These are phyloP conservation scores for Parsonsia alboflavescens DNA, from an alignment of 257 asterid species.

Conservation along the genomic window DNA sequence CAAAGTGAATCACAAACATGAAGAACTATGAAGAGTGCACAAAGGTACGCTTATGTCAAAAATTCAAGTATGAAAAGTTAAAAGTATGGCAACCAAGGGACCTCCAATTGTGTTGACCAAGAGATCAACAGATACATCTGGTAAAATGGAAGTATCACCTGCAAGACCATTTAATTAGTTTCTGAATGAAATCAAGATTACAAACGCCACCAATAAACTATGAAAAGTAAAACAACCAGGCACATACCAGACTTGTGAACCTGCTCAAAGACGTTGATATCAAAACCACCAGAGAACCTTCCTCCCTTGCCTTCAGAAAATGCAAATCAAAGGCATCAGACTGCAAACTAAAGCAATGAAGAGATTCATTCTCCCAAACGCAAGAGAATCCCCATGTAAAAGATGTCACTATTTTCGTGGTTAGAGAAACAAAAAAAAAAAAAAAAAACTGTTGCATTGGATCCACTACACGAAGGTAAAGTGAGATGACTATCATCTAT, in stretches of 20 bases:
- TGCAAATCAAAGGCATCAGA: constrained; percentile 28
- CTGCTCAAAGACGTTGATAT: constrained; percentile 73
- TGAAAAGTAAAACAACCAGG: constrained; percentile 4
- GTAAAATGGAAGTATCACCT: constrained; percentile 72
- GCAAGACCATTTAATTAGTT: constrained; percentile 31
- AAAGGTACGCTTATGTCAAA: background rate
- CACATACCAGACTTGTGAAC: constrained; percentile 62
- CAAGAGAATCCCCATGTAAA: constrained; percentile 11
- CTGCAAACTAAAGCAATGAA: constrained; percentile 14
- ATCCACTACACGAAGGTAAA: background rate
- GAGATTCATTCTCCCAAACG: constrained; percentile 5
- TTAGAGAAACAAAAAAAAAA: background rate
- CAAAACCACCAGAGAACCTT: constrained; percentile 91
- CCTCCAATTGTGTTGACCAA: constrained; percentile 67
- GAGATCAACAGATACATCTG: constrained; percentile 58
- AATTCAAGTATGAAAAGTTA: background rate
- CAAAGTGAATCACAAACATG: constrained; percentile 17
- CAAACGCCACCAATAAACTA: background rate
- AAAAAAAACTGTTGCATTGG: background rate
- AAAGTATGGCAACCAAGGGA: constrained; percentile 23
- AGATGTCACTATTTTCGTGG: constrained; percentile 1
- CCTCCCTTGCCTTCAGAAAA: constrained; percentile 58
- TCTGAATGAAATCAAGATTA: constrained; percentile 10
- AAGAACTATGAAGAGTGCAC: constrained; percentile 12
- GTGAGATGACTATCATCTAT: background rate